These are phyloP conservation scores for Linum lewisii DNA, from an alignment of 345 rosid species.

Conservation along the genomic window DNA sequence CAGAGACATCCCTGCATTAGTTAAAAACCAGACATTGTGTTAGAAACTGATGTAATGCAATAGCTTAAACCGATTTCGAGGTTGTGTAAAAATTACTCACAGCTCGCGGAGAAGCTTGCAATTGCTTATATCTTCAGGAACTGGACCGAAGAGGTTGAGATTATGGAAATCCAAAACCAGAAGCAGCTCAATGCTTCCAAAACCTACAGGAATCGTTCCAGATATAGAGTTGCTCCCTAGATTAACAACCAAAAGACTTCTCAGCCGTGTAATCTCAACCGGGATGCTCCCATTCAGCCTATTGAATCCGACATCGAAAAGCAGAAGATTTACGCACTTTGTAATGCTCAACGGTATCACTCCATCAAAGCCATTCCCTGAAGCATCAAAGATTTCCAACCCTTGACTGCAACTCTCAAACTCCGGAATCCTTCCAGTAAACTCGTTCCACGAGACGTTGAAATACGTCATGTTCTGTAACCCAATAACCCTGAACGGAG, in stretches of 20 bases:
- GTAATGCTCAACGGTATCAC: slow-evolving; percentile 51
- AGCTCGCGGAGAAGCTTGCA: slow-evolving; percentile 66
- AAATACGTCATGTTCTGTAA: slow-evolving; percentile 53
- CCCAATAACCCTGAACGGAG: slow-evolving; percentile 54
- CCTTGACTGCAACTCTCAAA: slow-evolving; percentile 43
- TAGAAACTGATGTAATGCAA: slow-evolving; percentile 1
- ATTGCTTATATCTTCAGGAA: slow-evolving; percentile 58
- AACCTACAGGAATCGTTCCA: slow-evolving; percentile 50
- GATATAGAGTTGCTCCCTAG: slow-evolving; percentile 55
- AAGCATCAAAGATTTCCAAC: slow-evolving; percentile 62
- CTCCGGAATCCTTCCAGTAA: slow-evolving; percentile 53
- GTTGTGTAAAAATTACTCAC: slow-evolving; percentile 42
- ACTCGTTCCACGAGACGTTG: slow-evolving; percentile 61
- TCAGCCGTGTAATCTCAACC: slow-evolving; percentile 31
- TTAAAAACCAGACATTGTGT: slow-evolving; percentile 8
- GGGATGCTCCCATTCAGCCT: slow-evolving; percentile 63
- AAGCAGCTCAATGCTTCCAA: slow-evolving; percentile 59
- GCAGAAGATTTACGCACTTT: slow-evolving; percentile 57
- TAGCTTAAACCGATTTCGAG: slow-evolving; percentile 13
- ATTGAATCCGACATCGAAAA: slow-evolving; percentile 75
- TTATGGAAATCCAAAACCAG: slow-evolving; percentile 72
- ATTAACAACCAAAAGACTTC: slow-evolving; percentile 54
- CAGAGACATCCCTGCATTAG: slow-evolving; percentile 76
- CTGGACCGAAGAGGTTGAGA: slow-evolving; percentile 53
- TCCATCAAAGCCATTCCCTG: slow-evolving; percentile 57